Percentiles rank a stretch among this genome's conserved stretches.
Evolutionary conservation across 2,329 filamentous ascomycete species (phyloP).

Genomic region (Colletotrichum simmondsii): DNA sequence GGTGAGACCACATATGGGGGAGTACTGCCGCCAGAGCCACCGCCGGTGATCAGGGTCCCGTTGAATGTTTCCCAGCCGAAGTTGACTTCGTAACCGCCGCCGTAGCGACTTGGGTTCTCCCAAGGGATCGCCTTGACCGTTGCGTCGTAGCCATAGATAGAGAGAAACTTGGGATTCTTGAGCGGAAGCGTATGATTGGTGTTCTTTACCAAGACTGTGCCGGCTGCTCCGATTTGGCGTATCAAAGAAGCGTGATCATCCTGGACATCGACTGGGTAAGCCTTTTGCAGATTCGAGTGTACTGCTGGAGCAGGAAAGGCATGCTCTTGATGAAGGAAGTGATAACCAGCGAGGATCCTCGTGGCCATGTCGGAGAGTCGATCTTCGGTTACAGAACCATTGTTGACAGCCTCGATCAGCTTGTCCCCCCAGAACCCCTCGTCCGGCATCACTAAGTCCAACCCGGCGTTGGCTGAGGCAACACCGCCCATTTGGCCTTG

Average conservation of each 20-base stretch:
- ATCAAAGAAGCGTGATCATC: slow-evolving; percentile 19
- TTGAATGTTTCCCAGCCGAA: slow-evolving; percentile 52
- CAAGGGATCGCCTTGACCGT: slow-evolving; percentile 44
- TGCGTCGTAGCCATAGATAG: slow-evolving; percentile 75
- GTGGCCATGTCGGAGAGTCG: slow-evolving; percentile 72
- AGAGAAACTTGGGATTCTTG: slow-evolving; percentile 59
- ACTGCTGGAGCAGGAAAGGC: slow-evolving; percentile 61
- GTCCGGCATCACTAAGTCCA: slow-evolving; percentile 78
- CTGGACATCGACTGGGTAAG: slow-evolving; percentile 50
- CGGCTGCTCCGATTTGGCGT: slow-evolving; percentile 55
- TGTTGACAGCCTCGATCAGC: slow-evolving; percentile 66
- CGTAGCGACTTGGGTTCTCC: slow-evolving; percentile 39
- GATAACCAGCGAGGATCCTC: slow-evolving; percentile 68
- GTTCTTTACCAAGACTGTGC: slow-evolving; percentile 85
- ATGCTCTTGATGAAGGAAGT: slow-evolving; percentile 61
- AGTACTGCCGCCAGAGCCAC: slow-evolving; percentile 41
- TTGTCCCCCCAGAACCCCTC: slow-evolving; percentile 60
- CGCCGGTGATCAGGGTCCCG: slow-evolving; percentile 53
- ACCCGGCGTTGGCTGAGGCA: slow-evolving; percentile 69
- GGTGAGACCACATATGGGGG: slow-evolving; percentile 46
- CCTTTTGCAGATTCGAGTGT: slow-evolving; percentile 66
- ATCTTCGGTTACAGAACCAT: slow-evolving; percentile 66
- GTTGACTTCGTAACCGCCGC: slow-evolving; percentile 53
- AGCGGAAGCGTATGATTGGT: slow-evolving; percentile 71
- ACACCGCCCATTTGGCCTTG: slow-evolving; percentile 69